Evolutionary conservation across 2,329 filamentous ascomycete species (phyloP), one percentile per base, ranked within the genome.

Genomic region (Sclerotinia sclerotiorum): DNA sequence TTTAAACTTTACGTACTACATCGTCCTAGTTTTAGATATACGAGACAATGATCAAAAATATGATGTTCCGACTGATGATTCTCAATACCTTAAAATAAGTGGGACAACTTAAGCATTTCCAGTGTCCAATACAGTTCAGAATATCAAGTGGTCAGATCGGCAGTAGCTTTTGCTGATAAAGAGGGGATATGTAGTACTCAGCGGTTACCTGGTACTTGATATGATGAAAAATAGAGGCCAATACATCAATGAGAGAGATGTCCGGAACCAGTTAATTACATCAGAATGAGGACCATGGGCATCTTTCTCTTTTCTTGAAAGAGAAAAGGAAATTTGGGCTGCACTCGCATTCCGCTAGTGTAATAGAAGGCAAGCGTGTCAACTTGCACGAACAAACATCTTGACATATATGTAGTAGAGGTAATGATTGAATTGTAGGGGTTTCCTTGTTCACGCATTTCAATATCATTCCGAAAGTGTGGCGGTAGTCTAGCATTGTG

Each of bases 401-500:
- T 32, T 27, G 21, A 42, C 5, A 44, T 44, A n/a, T 27, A 24
- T 11, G 55, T 27, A 10, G 7, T 35, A 42, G 24, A 21, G 2
- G 15, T 44, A 2, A 44, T 58, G 5, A n/a, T 5, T 24, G 21
- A 24, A 24, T 27, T 57, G 13, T 57, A 27, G n/a, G 29, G 46
- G 4, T 6, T 42, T 62, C 11, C 10, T n/a, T 27, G n/a, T 27
- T 24, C n/a, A 27, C n/a, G n/a, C 60, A 39, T 51, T 51, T 15
- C 29, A 24, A 27, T 5, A 21, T 39, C 5, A 8, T 35, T 62
- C n/a, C 21, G 21, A 21, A 29, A n/a, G 19, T 27, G 60, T 51
- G 39, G 44, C 29, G n/a, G 61, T 21, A 39, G 61, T 52, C 39
- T 24, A 35, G 21, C 48, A 68, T 68, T 24, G 35, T 29, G 24